Evolutionary conservation across 352 stramenopile genomes (phyloP).

Genomic region (Phytophthora multivora): DNA sequence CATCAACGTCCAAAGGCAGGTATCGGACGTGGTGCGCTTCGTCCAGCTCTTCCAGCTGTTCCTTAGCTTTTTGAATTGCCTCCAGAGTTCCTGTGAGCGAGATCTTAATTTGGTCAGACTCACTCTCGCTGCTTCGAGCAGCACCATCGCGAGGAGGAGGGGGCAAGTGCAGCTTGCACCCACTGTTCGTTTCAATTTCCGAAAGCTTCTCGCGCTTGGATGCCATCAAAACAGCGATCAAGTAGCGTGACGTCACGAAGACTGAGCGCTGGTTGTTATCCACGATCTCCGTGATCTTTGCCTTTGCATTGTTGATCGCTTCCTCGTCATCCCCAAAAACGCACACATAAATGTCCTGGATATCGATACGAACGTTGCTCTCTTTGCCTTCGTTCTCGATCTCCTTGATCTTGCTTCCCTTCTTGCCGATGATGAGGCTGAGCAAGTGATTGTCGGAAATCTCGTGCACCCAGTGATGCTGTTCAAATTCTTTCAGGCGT

Average conservation of each 20-base stretch:
- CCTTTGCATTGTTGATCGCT: conserved; percentile 53
- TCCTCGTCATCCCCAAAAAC: conserved; percentile 61
- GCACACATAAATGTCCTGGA: conserved; percentile 64
- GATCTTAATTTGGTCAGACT: conserved; percentile 65
- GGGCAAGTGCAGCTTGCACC: conserved; percentile 64
- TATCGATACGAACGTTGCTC: conserved; percentile 64
- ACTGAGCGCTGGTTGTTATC: conserved; percentile 76
- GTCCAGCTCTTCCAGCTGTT: conserved; percentile 60
- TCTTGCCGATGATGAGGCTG: conserved; percentile 85
- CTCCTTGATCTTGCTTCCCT: conserved; percentile 78
- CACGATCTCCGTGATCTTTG: conserved; percentile 67
- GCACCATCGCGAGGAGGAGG: conserved; percentile 28
- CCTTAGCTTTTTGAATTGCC: conserved; percentile 66
- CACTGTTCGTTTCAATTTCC: conserved; percentile 63
- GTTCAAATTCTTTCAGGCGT: conserved; percentile 60
- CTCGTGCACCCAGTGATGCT: conserved; percentile 62
- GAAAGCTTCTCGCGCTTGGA: conserved; percentile 81
- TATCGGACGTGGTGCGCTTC: conserved; percentile 70
- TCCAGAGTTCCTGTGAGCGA: conserved; percentile 63
- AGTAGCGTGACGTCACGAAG: conserved; percentile 63
- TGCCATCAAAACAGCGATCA: conserved; percentile 65
- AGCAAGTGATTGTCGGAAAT: conserved; percentile 62
- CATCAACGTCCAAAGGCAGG: conserved; percentile 72
- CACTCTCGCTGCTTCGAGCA: conserved; percentile 28
- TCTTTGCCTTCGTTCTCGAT: conserved; percentile 63